Evolutionary conservation across 108 stramenopile genomes (phyloP), one percentile per base, ranked within the genome.

Genomic region (Chaetoceros tenuissimus): DNA sequence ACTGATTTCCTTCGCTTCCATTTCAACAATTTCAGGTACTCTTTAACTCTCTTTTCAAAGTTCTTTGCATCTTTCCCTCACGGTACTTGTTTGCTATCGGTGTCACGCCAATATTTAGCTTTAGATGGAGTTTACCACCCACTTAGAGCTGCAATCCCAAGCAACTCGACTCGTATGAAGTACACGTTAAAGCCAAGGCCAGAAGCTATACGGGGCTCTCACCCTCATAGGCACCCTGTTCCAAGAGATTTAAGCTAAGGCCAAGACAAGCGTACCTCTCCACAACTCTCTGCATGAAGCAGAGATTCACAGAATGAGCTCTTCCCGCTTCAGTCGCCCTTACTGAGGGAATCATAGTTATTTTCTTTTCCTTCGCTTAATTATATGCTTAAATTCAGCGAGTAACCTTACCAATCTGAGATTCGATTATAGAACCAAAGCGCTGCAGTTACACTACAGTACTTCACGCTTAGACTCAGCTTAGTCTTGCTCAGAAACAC

Each of bases 41-140:
- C 81, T 84, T 94, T 94, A 84, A 94, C 93, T 91, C 89, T 94
- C 93, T 94, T 94, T 94, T 91, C 93, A 94, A 91, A 94, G 88
- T 88, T 81, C 91, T 93, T 88, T 93, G 75, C 87, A 88, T 82
- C 82, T 79, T 88, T 89, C 86, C 86, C 82, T 92, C 90, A 87
- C 90, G 82, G 90, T 92, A 87, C 85, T 93, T 88, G 84, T 88
- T 72, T 82, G 76, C 90, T 92, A 92, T 92, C 90, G 85, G 90
- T 92, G 79, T 92, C 90, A 78, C 80, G 83, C 82, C 84, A 68
- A 74, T 87, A 92, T 87, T 92, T 87, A 87, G 90, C 85, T 78
- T 92, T 87, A 85, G 87, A 94, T 94, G 85, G 87, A 87, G 87
- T 87, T 89, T 94, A 89, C 92, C 87, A 94, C 92, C 87, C 72